A percentile compares a stretch with the other conserved stretches of the same genome.
Evolutionary conservation across 345 rosid species (phyloP).

Genomic region (Sisymbrium irio): DNA sequence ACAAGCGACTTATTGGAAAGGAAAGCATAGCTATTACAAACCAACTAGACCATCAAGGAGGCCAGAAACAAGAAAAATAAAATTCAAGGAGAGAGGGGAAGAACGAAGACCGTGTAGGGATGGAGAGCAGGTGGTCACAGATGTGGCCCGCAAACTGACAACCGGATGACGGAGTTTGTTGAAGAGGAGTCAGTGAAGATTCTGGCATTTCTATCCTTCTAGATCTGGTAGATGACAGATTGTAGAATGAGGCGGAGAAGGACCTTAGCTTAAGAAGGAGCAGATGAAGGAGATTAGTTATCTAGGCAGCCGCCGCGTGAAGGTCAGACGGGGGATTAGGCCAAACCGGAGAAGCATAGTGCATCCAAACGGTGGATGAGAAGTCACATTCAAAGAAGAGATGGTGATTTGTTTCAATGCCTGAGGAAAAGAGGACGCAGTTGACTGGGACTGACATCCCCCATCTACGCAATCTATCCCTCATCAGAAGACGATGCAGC

Average conservation of each 20-base stretch:
- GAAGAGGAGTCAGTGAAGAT: neutral
- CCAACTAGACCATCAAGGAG: too few species aligned
- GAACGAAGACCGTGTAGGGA: too few species aligned
- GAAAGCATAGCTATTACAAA: too few species aligned
- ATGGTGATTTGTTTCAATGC: neutral
- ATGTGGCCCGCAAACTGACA: neutral
- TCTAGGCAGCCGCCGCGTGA: neutral
- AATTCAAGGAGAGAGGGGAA: too few species aligned
- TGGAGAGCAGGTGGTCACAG: too few species aligned
- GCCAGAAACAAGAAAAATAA: too few species aligned
- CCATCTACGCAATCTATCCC: neutral
- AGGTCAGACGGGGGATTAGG: neutral
- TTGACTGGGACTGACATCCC: neutral
- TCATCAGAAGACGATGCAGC: neutral
- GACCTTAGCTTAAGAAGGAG: neutral
- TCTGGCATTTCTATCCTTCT: neutral
- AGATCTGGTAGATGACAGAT: neutral
- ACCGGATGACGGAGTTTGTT: neutral
- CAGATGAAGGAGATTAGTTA: too few species aligned
- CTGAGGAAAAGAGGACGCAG: neutral
- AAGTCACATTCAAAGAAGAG: neutral
- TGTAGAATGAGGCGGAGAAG: neutral
- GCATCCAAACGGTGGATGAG: neutral
- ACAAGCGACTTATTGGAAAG: too few species aligned
- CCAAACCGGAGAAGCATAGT: neutral